Base-by-base conservation (phyloP, 306 rosid species). In the Inga leiocalycina region DNA sequence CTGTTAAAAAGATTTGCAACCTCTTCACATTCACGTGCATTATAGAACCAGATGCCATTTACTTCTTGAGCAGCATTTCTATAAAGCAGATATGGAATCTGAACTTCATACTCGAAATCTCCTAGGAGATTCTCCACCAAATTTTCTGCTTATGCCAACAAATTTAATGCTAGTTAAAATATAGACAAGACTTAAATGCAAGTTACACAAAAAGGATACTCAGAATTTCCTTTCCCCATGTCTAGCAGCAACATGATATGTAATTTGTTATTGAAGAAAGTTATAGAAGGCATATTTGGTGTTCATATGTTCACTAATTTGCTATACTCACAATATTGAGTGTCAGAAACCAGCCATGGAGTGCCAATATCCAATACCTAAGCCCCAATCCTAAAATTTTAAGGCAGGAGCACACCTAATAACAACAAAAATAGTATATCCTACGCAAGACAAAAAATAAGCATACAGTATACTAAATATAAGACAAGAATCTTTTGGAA, bases 31-130 rank as follows among this genome's bases (percentile, higher is more conserved):
- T 90, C 93, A 1, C 89, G 93, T 2, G 91, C 71, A 84, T 90
- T 88, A 65, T 90, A 90, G 79, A 90, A 90, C 93, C 93, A 90
- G 75, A 90, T 90, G 20, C 93, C 93, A 74, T 90, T 90, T 81
- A 90, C 93, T 86, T 90, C 93, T 86, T 90, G 93, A 66, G 88
- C 89, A 69, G 93, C 93, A 82, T 90, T 90, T 88, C 93, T 86
- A 84, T 90, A 90, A 13, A 90, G 85, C 57, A 90, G 85, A 90
- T 90, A 90, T 34, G 93, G 93, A 77, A 86, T 88, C 87, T 90
- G 93, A 76, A 88, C 87, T 84, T 90, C 93, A 86, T 88, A 90
- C 89, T 90, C 93, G 1, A 90, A 90, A 90, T 90, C 93, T 14
- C 89, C 91, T 76, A 90, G 84, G 69, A 90, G 93, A 77, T 90